Conservation (phyloP, 306 rosid genomes). For the Cyamopsis tetragonoloba region DNA sequence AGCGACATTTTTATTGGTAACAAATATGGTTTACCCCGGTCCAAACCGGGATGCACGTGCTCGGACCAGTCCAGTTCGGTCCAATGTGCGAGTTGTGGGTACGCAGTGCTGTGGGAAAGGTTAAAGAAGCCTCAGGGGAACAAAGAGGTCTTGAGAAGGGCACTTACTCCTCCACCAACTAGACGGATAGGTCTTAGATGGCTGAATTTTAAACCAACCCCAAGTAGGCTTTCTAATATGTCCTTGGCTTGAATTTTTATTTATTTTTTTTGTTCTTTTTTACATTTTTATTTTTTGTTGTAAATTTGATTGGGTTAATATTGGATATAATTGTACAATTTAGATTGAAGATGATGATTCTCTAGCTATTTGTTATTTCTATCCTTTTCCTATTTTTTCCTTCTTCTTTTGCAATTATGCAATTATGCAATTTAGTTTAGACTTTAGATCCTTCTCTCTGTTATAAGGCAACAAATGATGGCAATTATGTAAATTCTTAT, state of each 20-base stretch:
- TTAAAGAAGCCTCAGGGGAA: slow-evolving; percentile 33
- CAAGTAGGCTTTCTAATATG: slow-evolving; percentile 76
- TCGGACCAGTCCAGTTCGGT: slow-evolving; percentile 31
- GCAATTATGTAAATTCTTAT: too few species aligned
- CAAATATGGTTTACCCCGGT: not conserved
- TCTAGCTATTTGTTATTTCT: not conserved
- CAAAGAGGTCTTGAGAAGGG: slow-evolving; percentile 60
- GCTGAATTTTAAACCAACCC: slow-evolving; percentile 64
- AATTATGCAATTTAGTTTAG: too few species aligned
- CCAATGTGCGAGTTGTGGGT: slow-evolving; percentile 35
- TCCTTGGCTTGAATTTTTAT: slow-evolving; percentile 37
- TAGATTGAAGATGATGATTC: not conserved
- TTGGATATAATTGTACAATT: not conserved
- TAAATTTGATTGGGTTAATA: not conserved
- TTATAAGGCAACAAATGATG: too few species aligned
- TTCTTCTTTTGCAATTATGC: not conserved
- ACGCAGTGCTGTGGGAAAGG: slow-evolving; percentile 30
- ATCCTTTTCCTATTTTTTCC: not conserved
- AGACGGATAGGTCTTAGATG: slow-evolving; percentile 47
- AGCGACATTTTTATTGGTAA: not conserved
- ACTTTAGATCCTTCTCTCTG: too few species aligned
- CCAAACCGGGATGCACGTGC: slow-evolving; percentile 29
- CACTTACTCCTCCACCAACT: slow-evolving; percentile 46
- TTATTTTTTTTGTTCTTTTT: not conserved
- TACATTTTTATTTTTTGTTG: not conserved